A percentile compares a stretch with the other conserved stretches of the same genome.
These are phyloP conservation scores for Ophiostoma tasmaniense DNA, from an alignment of 2,329 filamentous ascomycete species.

Conservation along the genomic window DNA sequence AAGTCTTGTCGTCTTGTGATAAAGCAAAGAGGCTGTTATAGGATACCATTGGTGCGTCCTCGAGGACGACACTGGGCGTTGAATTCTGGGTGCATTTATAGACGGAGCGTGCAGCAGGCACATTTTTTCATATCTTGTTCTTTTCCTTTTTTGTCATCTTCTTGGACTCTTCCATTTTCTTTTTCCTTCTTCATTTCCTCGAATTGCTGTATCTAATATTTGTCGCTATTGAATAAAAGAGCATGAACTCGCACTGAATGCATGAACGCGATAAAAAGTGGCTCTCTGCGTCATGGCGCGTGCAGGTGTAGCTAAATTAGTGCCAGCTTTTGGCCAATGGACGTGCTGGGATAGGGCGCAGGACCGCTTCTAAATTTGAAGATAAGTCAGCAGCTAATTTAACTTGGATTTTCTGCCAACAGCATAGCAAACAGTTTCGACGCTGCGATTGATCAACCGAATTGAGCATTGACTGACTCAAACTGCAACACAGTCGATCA, in stretches of 20 bases:
- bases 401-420: background rate
- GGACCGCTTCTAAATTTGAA: background rate
- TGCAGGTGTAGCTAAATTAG: background rate
- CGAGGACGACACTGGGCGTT: constrained; percentile 5
- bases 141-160: background rate
- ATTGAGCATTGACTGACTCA: too few relatives aligned
- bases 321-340: background rate
- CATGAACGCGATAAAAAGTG: background rate
- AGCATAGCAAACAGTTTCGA: background rate
- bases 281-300: background rate
- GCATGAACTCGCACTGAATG: background rate
- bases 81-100: constrained; percentile 10
- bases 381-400: constrained; percentile 3
- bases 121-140: background rate
- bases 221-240: background rate
- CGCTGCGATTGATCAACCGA: background rate
- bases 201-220: background rate
- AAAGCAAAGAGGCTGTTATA: background rate
- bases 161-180: background rate
- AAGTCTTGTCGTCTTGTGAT: background rate
- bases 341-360: background rate
- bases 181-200: background rate
- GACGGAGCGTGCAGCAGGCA: constrained; percentile 8
- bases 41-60: background rate
- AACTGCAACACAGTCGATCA: background rate